Conservation (phyloP, 2,329 filamentous ascomycete genomes). For the Trichoderma lentiforme region DNA sequence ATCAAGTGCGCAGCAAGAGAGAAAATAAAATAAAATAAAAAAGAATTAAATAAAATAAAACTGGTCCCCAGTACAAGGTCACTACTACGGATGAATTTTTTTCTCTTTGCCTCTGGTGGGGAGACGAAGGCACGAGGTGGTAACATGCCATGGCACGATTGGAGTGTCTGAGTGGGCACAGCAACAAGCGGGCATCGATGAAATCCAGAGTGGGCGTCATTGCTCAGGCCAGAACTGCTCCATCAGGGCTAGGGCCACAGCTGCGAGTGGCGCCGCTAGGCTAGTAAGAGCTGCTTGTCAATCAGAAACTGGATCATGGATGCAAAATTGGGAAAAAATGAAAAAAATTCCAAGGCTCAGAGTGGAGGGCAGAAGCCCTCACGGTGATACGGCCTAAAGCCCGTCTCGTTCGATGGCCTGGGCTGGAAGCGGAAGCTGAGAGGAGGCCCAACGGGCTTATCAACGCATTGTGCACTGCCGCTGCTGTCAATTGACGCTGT, state of each 20-base stretch:
- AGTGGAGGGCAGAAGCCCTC: slow-evolving; percentile 18
- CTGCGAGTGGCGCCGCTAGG: background rate
- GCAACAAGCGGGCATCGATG: background rate
- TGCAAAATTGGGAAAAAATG: background rate
- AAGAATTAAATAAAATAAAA: background rate
- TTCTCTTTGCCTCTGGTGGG: background rate
- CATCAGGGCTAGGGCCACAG: background rate
- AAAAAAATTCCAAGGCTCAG: background rate
- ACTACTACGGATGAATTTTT: background rate
- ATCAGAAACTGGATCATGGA: background rate
- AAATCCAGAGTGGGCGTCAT: background rate
- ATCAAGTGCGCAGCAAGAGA: slow-evolving; percentile 12
- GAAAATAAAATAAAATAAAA: background rate
- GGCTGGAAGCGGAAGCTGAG: slow-evolving; percentile 12
- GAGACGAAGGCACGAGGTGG: background rate
- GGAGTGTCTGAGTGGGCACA: background rate
- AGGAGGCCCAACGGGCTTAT: background rate
- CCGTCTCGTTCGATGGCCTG: slow-evolving; percentile 11
- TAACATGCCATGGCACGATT: background rate
- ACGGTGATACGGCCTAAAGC: slow-evolving; percentile 9
- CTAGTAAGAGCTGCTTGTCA: background rate
- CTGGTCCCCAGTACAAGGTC: background rate
- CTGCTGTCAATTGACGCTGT: background rate
- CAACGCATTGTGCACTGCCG: background rate
- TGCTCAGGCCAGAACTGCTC: slow-evolving; percentile 3